Conservation (phyloP, 2,329 filamentous ascomycete species). For the Calonectria crousiana region DNA sequence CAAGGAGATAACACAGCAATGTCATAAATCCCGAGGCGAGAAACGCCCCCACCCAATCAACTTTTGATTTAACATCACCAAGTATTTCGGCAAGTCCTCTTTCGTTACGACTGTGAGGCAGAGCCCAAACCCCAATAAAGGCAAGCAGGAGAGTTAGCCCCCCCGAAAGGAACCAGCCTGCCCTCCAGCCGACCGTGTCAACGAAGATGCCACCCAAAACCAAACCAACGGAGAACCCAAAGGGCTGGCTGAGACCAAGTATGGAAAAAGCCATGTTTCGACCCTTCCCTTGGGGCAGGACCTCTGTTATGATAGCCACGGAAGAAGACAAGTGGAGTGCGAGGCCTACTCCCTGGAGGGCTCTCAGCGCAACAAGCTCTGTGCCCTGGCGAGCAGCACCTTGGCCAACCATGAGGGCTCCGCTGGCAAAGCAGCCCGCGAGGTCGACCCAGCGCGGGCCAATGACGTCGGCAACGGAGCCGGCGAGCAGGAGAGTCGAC, state of each 20-base stretch:
- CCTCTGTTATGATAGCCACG: constrained; percentile 50
- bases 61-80: constrained; percentile 48
- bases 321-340: constrained; percentile 52
- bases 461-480: constrained; percentile 53
- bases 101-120: constrained; percentile 46
- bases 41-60: constrained; percentile 67
- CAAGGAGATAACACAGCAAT: constrained; percentile 65
- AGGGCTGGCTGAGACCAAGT: constrained; percentile 58
- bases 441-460: constrained; percentile 50
- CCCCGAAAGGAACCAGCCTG: constrained; percentile 57
- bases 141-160: constrained; percentile 52
- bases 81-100: constrained; percentile 41
- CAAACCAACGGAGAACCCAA: constrained; percentile 64
- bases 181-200: constrained; percentile 61
- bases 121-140: constrained; percentile 49
- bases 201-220: constrained; percentile 62
- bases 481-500: constrained; percentile 53
- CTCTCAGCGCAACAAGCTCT: constrained; percentile 53
- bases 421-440: constrained; percentile 47
- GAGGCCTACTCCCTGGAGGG: constrained; percentile 54
- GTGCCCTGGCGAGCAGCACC: constrained; percentile 46
- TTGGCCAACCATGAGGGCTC: constrained; percentile 47
- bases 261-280: constrained; percentile 58
- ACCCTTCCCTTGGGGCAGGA: constrained; percentile 46
- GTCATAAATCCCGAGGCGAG: constrained; percentile 61